Conservation (phyloP, 176 grass and related monocot genomes). For the maize (Zea mays) region DNA sequence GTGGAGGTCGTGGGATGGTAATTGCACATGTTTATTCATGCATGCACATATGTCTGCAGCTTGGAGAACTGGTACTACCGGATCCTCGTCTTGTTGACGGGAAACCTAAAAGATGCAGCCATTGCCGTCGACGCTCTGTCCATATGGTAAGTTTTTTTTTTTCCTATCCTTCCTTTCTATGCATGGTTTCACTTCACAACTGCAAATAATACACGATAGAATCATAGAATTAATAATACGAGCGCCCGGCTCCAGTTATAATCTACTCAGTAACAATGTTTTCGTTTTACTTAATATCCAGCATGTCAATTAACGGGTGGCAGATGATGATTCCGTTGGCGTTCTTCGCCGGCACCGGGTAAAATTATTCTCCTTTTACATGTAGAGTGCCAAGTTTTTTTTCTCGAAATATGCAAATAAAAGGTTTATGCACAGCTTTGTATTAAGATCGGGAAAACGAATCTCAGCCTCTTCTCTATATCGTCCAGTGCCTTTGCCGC, state of each 20-base stretch:
- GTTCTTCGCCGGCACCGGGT: constrained; percentile 95
- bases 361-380: neutral
- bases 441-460: no score
- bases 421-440: no score
- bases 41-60: constrained; percentile 29
- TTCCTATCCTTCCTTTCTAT: no score
- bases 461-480: no score
- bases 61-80: constrained; percentile 98
- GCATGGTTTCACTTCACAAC: neutral
- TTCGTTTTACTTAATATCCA: constrained; percentile 14
- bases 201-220: neutral
- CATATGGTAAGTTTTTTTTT: constrained; percentile 56
- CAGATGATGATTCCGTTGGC: constrained; percentile 94
- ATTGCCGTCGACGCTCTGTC: constrained; percentile 90
- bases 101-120: constrained; percentile 73
- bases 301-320: constrained; percentile 92
- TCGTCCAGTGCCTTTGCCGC: no score
- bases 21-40: no score
- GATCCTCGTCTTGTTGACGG: constrained; percentile 73
- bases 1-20: no score
- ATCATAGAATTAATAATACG: neutral
- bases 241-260: neutral
- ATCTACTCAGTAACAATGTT: neutral
- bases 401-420: no score
- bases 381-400: neutral